A percentile compares a stretch with the other conserved stretches of the same genome.
These are phyloP conservation scores for Aureobasidium sp. DNA, from an alignment of 2,329 filamentous ascomycete species.

Conservation along the genomic window DNA sequence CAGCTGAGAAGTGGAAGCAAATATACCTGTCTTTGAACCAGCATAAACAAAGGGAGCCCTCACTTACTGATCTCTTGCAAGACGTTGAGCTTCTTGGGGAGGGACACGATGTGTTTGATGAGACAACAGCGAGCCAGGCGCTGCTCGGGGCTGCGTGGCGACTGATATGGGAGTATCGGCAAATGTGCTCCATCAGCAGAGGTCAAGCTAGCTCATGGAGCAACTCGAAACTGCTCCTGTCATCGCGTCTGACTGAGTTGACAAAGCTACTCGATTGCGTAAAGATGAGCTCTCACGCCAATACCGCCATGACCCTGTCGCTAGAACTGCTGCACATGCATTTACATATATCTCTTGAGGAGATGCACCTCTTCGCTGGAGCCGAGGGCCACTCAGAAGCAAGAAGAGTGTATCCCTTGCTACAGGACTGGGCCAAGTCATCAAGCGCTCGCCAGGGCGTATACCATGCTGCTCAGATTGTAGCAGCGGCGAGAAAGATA, in stretches of 20 bases:
- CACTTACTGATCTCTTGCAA: slow-evolving; percentile 48
- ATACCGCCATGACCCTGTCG: slow-evolving; percentile 25
- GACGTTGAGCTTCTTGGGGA: slow-evolving; percentile 46
- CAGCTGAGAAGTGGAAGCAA: slow-evolving; percentile 56
- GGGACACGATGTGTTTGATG: slow-evolving; percentile 46
- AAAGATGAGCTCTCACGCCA: slow-evolving; percentile 31
- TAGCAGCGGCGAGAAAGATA: slow-evolving; percentile 48
- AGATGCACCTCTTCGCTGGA: slow-evolving; percentile 59
- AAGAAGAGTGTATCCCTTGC: slow-evolving; percentile 46
- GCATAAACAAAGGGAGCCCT: slow-evolving; percentile 37
- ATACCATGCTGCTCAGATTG: slow-evolving; percentile 60
- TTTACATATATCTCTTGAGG: slow-evolving; percentile 55
- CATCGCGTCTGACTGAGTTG: slow-evolving; percentile 54
- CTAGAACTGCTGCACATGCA: slow-evolving; percentile 53
- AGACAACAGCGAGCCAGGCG: slow-evolving; percentile 49
- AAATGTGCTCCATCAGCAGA: slow-evolving; percentile 46
- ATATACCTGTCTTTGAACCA: slow-evolving; percentile 41
- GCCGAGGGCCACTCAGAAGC: slow-evolving; percentile 61
- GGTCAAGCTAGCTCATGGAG: slow-evolving; percentile 38
- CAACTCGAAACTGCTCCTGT: slow-evolving; percentile 31
- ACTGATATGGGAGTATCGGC: slow-evolving; percentile 57
- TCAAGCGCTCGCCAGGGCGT: slow-evolving; percentile 50
- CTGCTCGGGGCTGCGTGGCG: slow-evolving; percentile 59
- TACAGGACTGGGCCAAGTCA: slow-evolving; percentile 52
- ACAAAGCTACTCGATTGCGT: slow-evolving; percentile 49